Base-by-base conservation (phyloP, 192 early-diverging fungal genomes). In the Rhizoclosmatium sp. region DNA sequence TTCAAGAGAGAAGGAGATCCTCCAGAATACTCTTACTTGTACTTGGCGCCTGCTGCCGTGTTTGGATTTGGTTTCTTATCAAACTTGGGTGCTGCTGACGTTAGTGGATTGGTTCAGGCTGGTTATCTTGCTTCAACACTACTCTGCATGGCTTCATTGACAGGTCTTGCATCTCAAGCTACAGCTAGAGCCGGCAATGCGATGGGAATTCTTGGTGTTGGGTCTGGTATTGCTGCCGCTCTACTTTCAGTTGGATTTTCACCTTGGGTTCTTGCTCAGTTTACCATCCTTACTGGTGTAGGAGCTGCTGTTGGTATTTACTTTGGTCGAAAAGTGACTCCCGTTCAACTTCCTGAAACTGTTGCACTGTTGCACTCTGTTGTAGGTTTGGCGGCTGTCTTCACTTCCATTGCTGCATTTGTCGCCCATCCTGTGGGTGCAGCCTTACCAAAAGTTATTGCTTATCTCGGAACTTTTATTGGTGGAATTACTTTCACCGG, bases 281-380 rank as follows among this genome's bases (percentile, higher is more conserved):
- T 83, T 58, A 16, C 65, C 44, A 41, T 83, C 19, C 23, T 83
- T 2, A 79, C 82, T 14, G 82, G 75, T 2, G 59, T 64, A 42
- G 82, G 82, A 10, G 80, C 68, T 12, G 75, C 73, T 42, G 47
- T 79, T 41, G 82, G 82, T 62, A 45, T 78, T 7, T 59, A 60
- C 65, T 78, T 77, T 58, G 82, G 69, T 5, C 56, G 80, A 1
- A 59, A 19, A 19, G 76, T 81, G 21, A 78, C 82, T 9, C 80
- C 82, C 19, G 83, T 82, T 12, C 82, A 83, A 61, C 65, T 83
- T 4, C 82, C 82, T 19, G 68, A 83, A 64, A 83, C 75, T 45
- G 82, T 83, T 51, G 82, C 82, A 31, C 44, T 71, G 39, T 56
- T 83, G 46, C 82, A 83, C 62, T 60, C 48, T 54, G 71, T 83